Conservation (phyloP, 2,329 filamentous ascomycete genomes). For the Tolypocladium inflatum region DNA sequence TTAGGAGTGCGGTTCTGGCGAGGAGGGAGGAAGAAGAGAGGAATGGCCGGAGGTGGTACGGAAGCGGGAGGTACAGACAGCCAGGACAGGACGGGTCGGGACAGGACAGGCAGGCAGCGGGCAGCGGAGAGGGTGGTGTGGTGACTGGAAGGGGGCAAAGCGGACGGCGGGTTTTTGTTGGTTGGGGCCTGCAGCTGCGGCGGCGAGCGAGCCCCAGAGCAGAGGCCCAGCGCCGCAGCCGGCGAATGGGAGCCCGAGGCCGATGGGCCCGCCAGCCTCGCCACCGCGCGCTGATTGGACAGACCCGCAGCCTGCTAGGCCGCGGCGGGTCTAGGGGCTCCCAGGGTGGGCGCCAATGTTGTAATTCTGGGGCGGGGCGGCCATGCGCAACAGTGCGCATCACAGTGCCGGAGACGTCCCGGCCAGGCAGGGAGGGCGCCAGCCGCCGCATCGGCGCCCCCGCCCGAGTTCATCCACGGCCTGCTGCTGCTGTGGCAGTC, state of each 20-base stretch:
- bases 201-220: constrained; percentile 8
- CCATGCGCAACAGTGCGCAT: constrained; percentile 15
- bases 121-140: background rate
- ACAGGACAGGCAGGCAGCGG: background rate
- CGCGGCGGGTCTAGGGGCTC: constrained; percentile 10
- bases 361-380: constrained; percentile 15
- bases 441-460: background rate
- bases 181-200: constrained; percentile 10
- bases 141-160: constrained; percentile 5
- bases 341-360: constrained; percentile 11
- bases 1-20: background rate
- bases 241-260: constrained; percentile 19
- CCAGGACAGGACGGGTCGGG: background rate
- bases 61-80: background rate
- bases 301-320: constrained; percentile 11
- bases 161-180: constrained; percentile 20
- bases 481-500: too few relatives aligned
- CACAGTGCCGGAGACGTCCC: background rate
- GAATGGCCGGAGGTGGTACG: background rate
- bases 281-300: constrained; percentile 24
- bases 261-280: constrained; percentile 16
- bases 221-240: constrained; percentile 7
- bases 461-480: background rate
- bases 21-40: background rate
- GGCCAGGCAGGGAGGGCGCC: background rate